A percentile compares a stretch with the other conserved stretches of the same genome.
These are phyloP conservation scores for Talaromyces proteolyticus DNA, from an alignment of 495 filamentous ascomycete genomes.

Conservation along the genomic window DNA sequence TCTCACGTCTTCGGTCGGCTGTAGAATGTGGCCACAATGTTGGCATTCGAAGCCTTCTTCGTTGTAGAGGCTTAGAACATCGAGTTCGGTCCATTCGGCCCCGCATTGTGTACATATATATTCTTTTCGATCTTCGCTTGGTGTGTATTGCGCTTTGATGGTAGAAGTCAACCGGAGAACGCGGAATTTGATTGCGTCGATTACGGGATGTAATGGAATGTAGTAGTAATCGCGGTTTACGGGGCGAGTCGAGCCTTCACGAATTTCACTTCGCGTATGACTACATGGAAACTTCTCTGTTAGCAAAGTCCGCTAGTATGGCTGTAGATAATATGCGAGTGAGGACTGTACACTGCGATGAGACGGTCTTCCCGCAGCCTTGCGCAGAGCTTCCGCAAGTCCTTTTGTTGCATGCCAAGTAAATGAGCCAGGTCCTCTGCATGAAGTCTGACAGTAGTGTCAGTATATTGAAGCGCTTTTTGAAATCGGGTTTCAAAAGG, in stretches of 20 bases:
- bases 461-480: constrained; percentile 9
- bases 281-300: constrained; percentile 28
- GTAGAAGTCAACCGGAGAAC: constrained; percentile 77
- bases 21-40: constrained; percentile 67
- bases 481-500: background rate
- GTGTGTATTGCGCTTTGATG: constrained; percentile 74
- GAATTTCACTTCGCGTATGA: constrained; percentile 71
- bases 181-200: constrained; percentile 95
- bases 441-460: constrained; percentile 51
- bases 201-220: constrained; percentile 87
- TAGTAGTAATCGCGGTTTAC: constrained; percentile 90
- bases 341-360: constrained; percentile 59
- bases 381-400: constrained; percentile 80
- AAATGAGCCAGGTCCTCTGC: constrained; percentile 83
- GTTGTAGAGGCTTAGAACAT: constrained; percentile 67
- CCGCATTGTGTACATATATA: constrained; percentile 78
- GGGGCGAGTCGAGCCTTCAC: constrained; percentile 73
- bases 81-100: constrained; percentile 76
- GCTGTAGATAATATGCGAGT: constrained; percentile 1
- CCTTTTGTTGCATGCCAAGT: constrained; percentile 81
- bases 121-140: constrained; percentile 81
- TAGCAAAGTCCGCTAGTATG: constrained; percentile 7
- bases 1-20: constrained; percentile 58
- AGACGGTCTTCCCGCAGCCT: constrained; percentile 80
- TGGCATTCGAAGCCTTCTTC: constrained; percentile 73